Conservation (phyloP, 2,329 filamentous ascomycete species). For the Ophiosphaerella narmari region DNA sequence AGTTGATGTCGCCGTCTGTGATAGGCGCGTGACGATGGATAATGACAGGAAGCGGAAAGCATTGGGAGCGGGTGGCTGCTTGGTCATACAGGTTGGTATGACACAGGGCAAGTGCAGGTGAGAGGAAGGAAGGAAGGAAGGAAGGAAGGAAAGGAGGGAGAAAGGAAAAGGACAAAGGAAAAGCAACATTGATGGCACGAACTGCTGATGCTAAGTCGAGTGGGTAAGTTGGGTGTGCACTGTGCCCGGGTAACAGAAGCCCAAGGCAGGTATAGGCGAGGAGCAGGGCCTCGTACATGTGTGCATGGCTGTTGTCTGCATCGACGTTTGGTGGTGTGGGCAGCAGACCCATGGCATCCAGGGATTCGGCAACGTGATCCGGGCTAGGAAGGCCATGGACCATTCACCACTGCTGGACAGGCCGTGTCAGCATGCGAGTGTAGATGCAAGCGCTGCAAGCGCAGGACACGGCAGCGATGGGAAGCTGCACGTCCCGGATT, state of each 20-base stretch:
- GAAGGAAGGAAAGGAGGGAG: slow-evolving; percentile 13
- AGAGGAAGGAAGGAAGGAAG: neutral
- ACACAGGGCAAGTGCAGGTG: neutral
- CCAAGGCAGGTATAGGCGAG: no score
- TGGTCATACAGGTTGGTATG: neutral
- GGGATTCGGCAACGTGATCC: slow-evolving; percentile 14
- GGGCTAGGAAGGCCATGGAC: slow-evolving; percentile 1
- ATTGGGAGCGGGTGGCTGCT: neutral
- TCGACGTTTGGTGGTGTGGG: neutral
- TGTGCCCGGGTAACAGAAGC: no score
- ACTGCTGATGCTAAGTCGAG: no score
- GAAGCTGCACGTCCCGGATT: no score
- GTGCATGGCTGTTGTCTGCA: neutral
- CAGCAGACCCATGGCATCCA: slow-evolving; percentile 3
- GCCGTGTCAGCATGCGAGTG: slow-evolving; percentile 16
- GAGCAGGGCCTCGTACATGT: no score
- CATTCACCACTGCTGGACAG: slow-evolving; percentile 8
- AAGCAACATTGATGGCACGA: no score
- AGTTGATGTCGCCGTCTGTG: neutral
- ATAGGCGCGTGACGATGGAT: slow-evolving; percentile 6
- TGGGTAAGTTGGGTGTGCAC: no score
- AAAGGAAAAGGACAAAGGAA: neutral
- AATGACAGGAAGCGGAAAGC: neutral
- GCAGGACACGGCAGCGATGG: slow-evolving; percentile 19
- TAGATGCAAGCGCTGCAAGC: slow-evolving; percentile 34